Conservation (phyloP, 768 basidiomycete genomes). For the Saitozyma sp. region DNA sequence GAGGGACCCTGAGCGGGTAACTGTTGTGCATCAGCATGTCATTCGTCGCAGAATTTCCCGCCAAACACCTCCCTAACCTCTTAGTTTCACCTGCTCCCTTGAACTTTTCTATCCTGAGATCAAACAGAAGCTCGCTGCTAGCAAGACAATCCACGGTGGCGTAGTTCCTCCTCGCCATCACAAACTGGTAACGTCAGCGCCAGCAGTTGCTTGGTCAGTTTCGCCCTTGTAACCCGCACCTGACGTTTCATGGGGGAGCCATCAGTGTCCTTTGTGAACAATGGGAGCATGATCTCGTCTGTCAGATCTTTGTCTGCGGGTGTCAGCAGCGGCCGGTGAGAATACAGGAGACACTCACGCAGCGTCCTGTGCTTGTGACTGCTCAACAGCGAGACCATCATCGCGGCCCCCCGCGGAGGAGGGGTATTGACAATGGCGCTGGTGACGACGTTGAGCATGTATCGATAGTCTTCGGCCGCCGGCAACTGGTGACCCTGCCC, state of each 20-base stretch:
- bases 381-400: conserved; percentile 74
- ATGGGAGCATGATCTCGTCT: conserved; percentile 81
- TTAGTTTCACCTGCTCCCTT: conserved; percentile 80
- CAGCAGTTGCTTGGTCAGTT: background rate
- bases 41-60: background rate
- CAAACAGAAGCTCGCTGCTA: conserved; percentile 71
- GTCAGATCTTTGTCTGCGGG: conserved; percentile 60
- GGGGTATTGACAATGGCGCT: conserved; percentile 89
- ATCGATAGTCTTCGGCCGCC: conserved; percentile 70
- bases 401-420: conserved; percentile 63
- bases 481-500: conserved; percentile 17
- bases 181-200: conserved; percentile 52
- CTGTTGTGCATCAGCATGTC: conserved; percentile 13
- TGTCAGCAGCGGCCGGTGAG: background rate
- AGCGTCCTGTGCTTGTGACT: conserved; percentile 80
- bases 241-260: conserved; percentile 72
- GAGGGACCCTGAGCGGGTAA: conserved; percentile 25
- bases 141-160: conserved; percentile 66
- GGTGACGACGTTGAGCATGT: conserved; percentile 72
- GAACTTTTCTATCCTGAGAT: conserved; percentile 79
- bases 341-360: conserved; percentile 49
- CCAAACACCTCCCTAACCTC: conserved; percentile 57
- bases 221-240: conserved; percentile 15
- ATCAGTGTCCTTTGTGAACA: conserved; percentile 75
- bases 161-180: conserved; percentile 90